These are phyloP conservation scores for Sedum album DNA, from an alignment of 164 flowering plant genomes.

Conservation along the genomic window DNA sequence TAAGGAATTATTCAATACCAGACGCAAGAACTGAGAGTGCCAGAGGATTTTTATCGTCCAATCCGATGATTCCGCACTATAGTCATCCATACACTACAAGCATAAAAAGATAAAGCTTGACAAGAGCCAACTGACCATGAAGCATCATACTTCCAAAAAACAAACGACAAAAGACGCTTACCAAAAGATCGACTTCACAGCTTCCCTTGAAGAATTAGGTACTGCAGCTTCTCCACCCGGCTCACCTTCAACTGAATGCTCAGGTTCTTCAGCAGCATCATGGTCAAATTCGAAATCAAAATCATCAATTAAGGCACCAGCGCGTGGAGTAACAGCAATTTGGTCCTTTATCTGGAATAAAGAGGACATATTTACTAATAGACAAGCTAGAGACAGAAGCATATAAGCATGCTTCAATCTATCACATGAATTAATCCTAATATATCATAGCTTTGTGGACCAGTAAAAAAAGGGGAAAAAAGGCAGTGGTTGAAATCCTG, in stretches of 20 bases:
- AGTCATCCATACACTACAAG: slow-evolving; percentile 21
- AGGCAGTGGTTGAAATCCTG: not conserved
- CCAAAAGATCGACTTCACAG: slow-evolving; percentile 6
- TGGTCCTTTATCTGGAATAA: not conserved
- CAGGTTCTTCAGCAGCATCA: not conserved
- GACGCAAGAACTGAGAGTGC: slow-evolving; percentile 16
- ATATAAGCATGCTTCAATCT: not conserved
- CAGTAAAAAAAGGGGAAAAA: not conserved
- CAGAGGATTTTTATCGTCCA: slow-evolving; percentile 19
- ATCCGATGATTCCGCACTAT: slow-evolving; percentile 15
- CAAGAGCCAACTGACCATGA: not conserved
- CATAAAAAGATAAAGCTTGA: not conserved
- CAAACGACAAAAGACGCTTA: not conserved
- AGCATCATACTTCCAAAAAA: not conserved
- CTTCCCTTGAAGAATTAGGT: not conserved
- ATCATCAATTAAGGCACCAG: slow-evolving; percentile 3
- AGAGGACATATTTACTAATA: not conserved
- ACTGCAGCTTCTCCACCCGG: not conserved
- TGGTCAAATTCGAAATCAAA: not conserved
- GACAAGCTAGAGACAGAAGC: not conserved
- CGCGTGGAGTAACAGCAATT: slow-evolving; percentile 1
- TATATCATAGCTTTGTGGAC: not conserved
- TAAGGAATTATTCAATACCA: slow-evolving; percentile 8
- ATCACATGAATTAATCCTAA: not conserved
- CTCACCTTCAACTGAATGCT: not conserved